Conservation (phyloP, 352 stramenopile genomes). For the Phytophthora fragariae region DNA sequence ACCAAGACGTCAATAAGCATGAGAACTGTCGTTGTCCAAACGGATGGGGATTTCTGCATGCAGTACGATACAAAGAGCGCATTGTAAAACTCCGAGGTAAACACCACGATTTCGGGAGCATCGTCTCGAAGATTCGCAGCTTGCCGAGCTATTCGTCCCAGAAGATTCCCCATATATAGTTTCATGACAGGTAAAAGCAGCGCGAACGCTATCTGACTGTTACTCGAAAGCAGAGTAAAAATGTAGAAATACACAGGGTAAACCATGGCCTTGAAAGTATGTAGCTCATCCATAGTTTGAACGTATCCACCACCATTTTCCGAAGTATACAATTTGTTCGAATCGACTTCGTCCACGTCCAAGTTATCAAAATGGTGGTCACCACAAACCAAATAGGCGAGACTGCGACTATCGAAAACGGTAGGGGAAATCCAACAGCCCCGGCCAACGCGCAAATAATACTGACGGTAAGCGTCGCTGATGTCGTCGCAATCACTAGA, state of each 20-base stretch:
- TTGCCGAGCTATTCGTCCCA: conserved; percentile 10
- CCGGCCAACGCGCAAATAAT: conserved; percentile 9
- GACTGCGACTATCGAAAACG: conserved; percentile 28
- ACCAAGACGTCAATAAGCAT: conserved; percentile 24
- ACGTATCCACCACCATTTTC: conserved; percentile 1
- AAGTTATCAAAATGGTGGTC: not conserved
- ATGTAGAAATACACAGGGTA: conserved; percentile 35
- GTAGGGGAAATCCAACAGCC: conserved; percentile 17
- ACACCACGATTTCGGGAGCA: conserved; percentile 25
- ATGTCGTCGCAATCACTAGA: not conserved
- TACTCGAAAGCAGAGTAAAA: conserved; percentile 22
- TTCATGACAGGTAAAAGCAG: conserved; percentile 38
- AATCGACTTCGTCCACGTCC: conserved; percentile 3
- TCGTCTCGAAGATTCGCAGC: conserved; percentile 12
- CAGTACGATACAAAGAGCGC: conserved; percentile 35
- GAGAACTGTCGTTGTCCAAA: conserved; percentile 26
- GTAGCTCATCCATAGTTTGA: conserved; percentile 16
- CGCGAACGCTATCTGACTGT: conserved; percentile 22
- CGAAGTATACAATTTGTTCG: not conserved
- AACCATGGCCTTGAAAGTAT: conserved; percentile 14
- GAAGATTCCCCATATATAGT: conserved; percentile 24
- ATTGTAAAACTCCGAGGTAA: conserved; percentile 38
- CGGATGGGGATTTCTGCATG: conserved; percentile 30
- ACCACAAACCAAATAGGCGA: conserved; percentile 19
- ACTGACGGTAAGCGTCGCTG: not conserved